These are phyloP conservation scores for Heterobasidion parviporum DNA, from an alignment of 1,284 basidiomycete species.

Conservation along the genomic window DNA sequence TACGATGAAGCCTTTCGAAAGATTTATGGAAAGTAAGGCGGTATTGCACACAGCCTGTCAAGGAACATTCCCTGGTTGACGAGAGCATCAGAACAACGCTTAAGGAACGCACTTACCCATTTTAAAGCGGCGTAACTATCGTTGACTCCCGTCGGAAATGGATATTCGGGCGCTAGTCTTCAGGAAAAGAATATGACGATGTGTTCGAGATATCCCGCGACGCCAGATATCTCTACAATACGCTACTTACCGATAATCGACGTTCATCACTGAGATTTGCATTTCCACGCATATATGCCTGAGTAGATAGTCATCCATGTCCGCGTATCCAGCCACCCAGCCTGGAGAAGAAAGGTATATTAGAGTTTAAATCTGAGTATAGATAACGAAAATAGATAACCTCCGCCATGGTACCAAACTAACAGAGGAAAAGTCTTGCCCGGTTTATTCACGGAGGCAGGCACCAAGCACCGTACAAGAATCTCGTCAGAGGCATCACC, in stretches of 20 bases:
- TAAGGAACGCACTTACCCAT: conserved; percentile 16
- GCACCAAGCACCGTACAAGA: background rate
- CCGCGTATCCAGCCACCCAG: conserved; percentile 9
- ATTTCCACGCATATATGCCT: conserved; percentile 9
- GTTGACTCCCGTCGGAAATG: conserved; percentile 28
- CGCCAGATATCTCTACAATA: background rate
- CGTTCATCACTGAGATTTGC: conserved; percentile 15
- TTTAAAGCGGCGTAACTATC: conserved; percentile 27
- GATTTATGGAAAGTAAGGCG: conserved; percentile 3
- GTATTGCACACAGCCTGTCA: conserved; percentile 9
- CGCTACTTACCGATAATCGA: background rate
- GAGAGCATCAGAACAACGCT: background rate
- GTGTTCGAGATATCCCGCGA: background rate
- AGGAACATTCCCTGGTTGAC: background rate
- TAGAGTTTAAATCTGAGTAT: background rate
- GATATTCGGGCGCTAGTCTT: conserved; percentile 29
- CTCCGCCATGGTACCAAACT: conserved; percentile 10
- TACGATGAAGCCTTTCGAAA: conserved; percentile 13
- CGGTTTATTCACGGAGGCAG: background rate
- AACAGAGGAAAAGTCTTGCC: conserved; percentile 5
- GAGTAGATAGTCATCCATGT: conserved; percentile 12
- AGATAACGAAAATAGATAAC: background rate
- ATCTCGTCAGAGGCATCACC: background rate
- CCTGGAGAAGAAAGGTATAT: background rate
- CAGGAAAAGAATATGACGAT: background rate